Evolutionary conservation across 1,284 basidiomycete species (phyloP).

Genomic region (Trametes sp.): DNA sequence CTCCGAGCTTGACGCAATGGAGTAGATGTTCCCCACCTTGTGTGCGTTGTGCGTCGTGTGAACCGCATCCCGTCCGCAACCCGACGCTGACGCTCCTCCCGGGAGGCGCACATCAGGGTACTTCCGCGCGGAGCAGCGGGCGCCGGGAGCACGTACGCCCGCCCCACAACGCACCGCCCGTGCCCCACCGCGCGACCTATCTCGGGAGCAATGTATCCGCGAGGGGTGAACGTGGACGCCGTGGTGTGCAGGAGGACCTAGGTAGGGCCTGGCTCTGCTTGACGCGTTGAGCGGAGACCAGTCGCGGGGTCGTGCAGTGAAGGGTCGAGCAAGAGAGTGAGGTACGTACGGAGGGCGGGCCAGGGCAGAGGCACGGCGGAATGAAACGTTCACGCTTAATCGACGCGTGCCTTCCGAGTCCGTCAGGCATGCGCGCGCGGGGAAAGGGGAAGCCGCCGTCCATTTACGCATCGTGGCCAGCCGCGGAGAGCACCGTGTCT

Average conservation of each 20-base stretch:
- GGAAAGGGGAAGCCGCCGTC: not conserved
- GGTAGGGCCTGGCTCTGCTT: no score
- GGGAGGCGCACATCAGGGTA: no score
- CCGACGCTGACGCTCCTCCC: no score
- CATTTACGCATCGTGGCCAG: not conserved
- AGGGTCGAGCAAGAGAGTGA: no score
- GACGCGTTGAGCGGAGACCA: no score
- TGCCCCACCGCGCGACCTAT: not conserved
- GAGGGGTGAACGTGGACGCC: no score
- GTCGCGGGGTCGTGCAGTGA: not conserved
- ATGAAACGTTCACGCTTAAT: constrained; percentile 8
- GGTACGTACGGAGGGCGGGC: no score
- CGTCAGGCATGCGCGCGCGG: not conserved
- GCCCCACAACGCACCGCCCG: not conserved
- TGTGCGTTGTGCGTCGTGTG: not conserved
- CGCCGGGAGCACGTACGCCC: not conserved
- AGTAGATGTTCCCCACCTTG: not conserved
- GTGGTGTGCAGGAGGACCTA: no score
- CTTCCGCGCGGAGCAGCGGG: no score
- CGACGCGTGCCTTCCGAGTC: not conserved
- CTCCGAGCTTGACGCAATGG: constrained; percentile 1
- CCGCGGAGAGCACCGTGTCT: not conserved
- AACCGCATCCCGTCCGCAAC: not conserved
- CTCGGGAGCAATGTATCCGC: not conserved
- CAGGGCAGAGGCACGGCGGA: not conserved